These are phyloP conservation scores for Fusarium vanettenii DNA, from an alignment of 2,329 filamentous ascomycete species.

Conservation along the genomic window DNA sequence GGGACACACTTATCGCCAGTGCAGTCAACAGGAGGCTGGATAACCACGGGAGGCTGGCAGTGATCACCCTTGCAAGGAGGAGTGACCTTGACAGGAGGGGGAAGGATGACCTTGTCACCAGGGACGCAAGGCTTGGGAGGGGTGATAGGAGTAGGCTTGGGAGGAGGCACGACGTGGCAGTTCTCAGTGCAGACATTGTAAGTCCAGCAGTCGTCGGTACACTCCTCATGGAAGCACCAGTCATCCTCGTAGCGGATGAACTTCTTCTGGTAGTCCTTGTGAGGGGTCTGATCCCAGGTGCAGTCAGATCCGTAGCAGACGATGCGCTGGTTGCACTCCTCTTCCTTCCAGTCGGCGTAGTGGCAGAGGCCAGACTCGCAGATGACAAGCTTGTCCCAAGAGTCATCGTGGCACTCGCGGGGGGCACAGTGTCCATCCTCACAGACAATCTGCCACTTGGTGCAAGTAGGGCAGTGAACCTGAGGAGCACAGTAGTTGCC, in stretches of 20 bases:
- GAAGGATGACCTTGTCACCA: conserved; percentile 14
- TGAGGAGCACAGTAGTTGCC: conserved; percentile 46
- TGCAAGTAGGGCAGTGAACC: conserved; percentile 44
- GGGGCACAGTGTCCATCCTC: conserved; percentile 48
- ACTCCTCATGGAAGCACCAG: conserved; percentile 46
- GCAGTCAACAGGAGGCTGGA: conserved; percentile 1
- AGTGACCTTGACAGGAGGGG: neutral
- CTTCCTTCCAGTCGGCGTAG: conserved; percentile 46
- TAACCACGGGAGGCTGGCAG: neutral
- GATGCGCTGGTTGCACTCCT: conserved; percentile 49
- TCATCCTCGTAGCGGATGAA: conserved; percentile 46
- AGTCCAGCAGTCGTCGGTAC: conserved; percentile 45
- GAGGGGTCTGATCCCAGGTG: conserved; percentile 41
- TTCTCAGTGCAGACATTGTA: conserved; percentile 42
- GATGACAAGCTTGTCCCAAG: conserved; percentile 46
- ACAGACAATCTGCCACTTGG: conserved; percentile 47
- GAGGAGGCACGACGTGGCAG: conserved; percentile 40
- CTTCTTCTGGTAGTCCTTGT: conserved; percentile 46
- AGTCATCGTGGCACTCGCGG: conserved; percentile 42
- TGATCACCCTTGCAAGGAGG: neutral
- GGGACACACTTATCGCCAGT: neutral
- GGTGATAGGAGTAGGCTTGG: neutral
- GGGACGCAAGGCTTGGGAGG: conserved; percentile 14
- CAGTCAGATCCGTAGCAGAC: conserved; percentile 49
- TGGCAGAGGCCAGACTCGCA: conserved; percentile 47